Evolutionary conservation across 2,329 filamentous ascomycete species (phyloP).

Genomic region (Penicillium sp.): DNA sequence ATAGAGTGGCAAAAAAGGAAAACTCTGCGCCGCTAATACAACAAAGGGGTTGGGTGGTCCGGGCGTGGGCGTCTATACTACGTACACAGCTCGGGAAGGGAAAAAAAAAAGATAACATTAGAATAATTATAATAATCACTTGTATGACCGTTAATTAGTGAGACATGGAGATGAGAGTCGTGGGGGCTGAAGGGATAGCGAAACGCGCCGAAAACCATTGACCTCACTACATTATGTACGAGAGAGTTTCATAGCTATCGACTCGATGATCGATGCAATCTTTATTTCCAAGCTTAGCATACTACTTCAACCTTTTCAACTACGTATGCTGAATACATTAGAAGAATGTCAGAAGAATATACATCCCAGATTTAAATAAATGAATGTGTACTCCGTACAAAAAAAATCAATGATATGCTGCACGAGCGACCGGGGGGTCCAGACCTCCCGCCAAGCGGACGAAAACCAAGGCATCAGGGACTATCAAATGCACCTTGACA

Average conservation of each 20-base stretch:
- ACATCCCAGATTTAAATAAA: not conserved
- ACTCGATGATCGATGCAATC: not conserved
- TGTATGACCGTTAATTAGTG: slow-evolving; percentile 5
- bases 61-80: slow-evolving; percentile 11
- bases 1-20: slow-evolving; percentile 19
- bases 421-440: slow-evolving; percentile 20
- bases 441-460: slow-evolving; percentile 21
- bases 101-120: not conserved
- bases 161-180: slow-evolving; percentile 20
- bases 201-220: slow-evolving; percentile 15
- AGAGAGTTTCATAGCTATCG: not conserved
- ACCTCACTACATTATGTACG: not conserved
- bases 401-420: slow-evolving; percentile 8
- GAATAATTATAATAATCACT: not conserved
- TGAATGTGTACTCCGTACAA: not conserved
- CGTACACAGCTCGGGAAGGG: not conserved
- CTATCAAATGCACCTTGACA: slow-evolving; percentile 25
- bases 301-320: not conserved
- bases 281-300: not conserved
- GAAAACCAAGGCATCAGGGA: slow-evolving; percentile 24
- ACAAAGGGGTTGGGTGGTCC: slow-evolving; percentile 15
- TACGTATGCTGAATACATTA: not conserved
- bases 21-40: slow-evolving; percentile 20
- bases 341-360: not conserved
- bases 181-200: slow-evolving; percentile 14